Evolutionary conservation across 345 rosid species (phyloP).

Genomic region (Sonneratia caseolaris): DNA sequence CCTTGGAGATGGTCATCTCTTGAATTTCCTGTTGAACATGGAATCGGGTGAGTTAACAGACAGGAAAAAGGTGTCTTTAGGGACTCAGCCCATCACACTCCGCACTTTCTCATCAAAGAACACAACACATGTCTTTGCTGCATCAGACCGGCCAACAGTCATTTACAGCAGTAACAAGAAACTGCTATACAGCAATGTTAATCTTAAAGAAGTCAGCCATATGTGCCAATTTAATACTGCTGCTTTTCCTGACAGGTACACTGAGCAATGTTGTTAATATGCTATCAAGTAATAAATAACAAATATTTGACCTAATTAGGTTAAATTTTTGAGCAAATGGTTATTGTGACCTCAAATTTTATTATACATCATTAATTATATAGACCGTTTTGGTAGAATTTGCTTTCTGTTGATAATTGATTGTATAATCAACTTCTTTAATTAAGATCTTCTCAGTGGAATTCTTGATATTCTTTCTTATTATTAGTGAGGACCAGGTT

Average conservation of each 20-base stretch:
- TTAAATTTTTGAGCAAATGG: too few relatives aligned
- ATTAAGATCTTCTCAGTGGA: not conserved
- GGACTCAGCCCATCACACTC: slow-evolving; percentile 93
- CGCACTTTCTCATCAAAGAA: slow-evolving; percentile 93
- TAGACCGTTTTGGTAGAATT: not conserved
- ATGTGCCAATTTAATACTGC: slow-evolving; percentile 95
- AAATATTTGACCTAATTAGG: too few relatives aligned
- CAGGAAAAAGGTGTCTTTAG: slow-evolving; percentile 82
- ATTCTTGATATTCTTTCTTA: not conserved
- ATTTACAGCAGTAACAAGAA: slow-evolving; percentile 98
- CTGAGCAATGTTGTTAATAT: not conserved
- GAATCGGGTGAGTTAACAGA: slow-evolving; percentile 61
- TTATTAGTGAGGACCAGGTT: not conserved
- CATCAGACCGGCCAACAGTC: slow-evolving; percentile 93
- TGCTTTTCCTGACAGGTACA: slow-evolving; percentile 91
- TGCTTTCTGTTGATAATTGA: not conserved
- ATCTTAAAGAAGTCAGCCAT: slow-evolving; percentile 90
- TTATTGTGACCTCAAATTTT: too few relatives aligned
- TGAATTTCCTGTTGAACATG: slow-evolving; percentile 71
- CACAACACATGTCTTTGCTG: slow-evolving; percentile 85
- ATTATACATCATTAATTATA: not conserved
- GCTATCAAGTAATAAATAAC: not conserved
- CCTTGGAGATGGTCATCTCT: slow-evolving; percentile 94
- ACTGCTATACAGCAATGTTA: slow-evolving; percentile 88
- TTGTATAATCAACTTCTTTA: not conserved